Percentiles rank a stretch among this genome's conserved stretches.
phyloP scores from a whole-genome alignment of 371 early-diverging fungal genomes.

The Smittium culicis region DNA sequence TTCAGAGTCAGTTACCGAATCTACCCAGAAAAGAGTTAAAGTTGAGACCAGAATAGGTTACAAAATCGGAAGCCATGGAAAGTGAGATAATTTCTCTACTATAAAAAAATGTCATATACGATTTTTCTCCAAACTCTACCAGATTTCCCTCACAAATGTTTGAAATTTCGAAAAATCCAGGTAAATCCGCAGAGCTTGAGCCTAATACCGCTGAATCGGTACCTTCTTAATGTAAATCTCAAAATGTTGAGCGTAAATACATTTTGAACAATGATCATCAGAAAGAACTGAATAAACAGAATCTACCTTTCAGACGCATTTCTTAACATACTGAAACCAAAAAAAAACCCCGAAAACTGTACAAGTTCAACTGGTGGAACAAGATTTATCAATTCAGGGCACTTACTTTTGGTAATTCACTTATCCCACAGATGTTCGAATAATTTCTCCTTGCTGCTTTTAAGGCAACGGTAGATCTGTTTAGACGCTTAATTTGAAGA shows the following conservation, averaged over 20 bases:
- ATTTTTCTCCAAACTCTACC: background rate
- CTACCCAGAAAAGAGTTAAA: background rate
- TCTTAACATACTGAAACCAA: constrained; percentile 24
- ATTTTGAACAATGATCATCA: constrained; percentile 18
- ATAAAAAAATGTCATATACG: background rate
- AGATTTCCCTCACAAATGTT: background rate
- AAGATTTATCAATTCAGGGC: constrained; percentile 33
- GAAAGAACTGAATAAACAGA: constrained; percentile 22
- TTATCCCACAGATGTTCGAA: constrained; percentile 33
- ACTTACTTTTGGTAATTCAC: constrained; percentile 33
- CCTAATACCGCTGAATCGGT: background rate
- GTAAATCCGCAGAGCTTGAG: background rate
- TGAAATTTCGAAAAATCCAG: background rate
- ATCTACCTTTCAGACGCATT: constrained; percentile 29
- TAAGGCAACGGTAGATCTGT: constrained; percentile 23
- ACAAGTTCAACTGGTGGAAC: constrained; percentile 34
- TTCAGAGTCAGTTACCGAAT: background rate
- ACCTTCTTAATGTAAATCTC: constrained; percentile 5
- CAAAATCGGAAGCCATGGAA: background rate
- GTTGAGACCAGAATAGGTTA: background rate
- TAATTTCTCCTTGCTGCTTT: constrained; percentile 27
- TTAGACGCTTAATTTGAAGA: constrained; percentile 31
- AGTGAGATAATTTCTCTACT: background rate
- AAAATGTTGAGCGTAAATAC: constrained; percentile 22
- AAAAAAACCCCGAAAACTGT: constrained; percentile 20